Conservation (phyloP, 2,329 filamentous ascomycete genomes). For the Didymella segeticola region DNA sequence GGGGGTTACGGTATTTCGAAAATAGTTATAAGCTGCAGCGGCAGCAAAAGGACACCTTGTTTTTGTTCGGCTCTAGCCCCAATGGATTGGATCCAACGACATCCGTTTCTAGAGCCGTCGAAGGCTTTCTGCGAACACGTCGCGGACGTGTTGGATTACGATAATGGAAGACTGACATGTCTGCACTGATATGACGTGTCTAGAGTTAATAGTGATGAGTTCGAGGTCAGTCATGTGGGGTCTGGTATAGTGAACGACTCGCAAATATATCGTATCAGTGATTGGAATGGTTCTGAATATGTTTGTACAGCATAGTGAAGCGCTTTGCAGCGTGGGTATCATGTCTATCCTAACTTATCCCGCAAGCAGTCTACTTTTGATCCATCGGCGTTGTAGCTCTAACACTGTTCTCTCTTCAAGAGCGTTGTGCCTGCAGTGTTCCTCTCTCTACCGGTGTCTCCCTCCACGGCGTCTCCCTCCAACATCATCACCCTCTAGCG, state of each 20-base stretch:
- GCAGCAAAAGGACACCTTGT: conserved; percentile 42
- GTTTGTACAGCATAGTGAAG: neutral
- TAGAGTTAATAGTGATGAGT: neutral
- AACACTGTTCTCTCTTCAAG: neutral
- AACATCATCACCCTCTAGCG: neutral
- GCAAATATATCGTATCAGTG: too few species aligned
- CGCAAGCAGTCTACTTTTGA: neutral
- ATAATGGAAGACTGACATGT: too few species aligned
- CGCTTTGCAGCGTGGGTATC: conserved; percentile 8
- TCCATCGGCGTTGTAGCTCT: neutral
- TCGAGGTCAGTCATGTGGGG: too few species aligned
- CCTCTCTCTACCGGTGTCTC: neutral
- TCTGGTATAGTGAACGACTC: too few species aligned
- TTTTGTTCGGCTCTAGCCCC: conserved; percentile 26
- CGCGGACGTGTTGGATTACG: too few species aligned
- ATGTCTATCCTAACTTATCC: neutral
- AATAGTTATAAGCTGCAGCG: conserved; percentile 6
- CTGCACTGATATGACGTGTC: neutral
- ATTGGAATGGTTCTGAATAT: neutral
- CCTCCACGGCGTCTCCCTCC: neutral
- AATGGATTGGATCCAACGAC: conserved; percentile 22
- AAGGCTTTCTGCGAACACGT: conserved; percentile 39
- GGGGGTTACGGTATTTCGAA: neutral
- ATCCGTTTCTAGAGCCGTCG: conserved; percentile 35
- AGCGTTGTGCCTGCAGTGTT: neutral